Evolutionary conservation across 2,329 filamentous ascomycete species (phyloP), one percentile per base, ranked within the genome.

Genomic region (Exophiala aquamarina): DNA sequence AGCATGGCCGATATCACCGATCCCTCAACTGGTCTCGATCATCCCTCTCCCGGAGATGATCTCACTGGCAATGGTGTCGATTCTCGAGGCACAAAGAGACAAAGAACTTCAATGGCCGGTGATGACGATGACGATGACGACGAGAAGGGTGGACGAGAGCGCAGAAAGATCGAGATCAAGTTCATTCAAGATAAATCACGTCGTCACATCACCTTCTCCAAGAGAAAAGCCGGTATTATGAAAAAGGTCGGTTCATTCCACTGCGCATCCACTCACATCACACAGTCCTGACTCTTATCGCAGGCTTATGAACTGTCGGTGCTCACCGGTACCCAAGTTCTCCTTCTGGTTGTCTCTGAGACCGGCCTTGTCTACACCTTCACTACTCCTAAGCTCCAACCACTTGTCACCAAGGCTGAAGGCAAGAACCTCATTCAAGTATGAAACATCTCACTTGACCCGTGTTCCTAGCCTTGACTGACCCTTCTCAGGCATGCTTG

Each of bases 171-270:
- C 65, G 93, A 98, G 74, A 98, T 98, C 77, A 98, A 98, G 81
- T 98, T 98, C 76, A 98, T 98, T 72, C 92, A 91, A 73, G 93
- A 98, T 75, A 98, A 98, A 79, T 97, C 92, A 75, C 90, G 93
- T 75, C 87, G 93, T 56, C 93, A 98, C 77, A 98, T 97, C 69
- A 97, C 93, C 64, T 97, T 98, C 72, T 97, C 92, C 61, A 98
- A 98, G 84, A 89, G 93, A 70, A 98, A 98, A 79, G 93, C 93
- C 47, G 93, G 93, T 63, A 97, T 98, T 72, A 97, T 98, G 93
- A 97, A 98, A 81, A 97, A 97, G 90, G 93, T 96, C 69, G 61
- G 84, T 78, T 55, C 58, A 59, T 54, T 60, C 21, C n/a, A 14
- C 14, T 38, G 45, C 38, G 39, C 47, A 41, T 48, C 44, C 38